Evolutionary conservation across 2,329 filamentous ascomycete genomes (phyloP).

Genomic region (Phaeoacremonium minimum): DNA sequence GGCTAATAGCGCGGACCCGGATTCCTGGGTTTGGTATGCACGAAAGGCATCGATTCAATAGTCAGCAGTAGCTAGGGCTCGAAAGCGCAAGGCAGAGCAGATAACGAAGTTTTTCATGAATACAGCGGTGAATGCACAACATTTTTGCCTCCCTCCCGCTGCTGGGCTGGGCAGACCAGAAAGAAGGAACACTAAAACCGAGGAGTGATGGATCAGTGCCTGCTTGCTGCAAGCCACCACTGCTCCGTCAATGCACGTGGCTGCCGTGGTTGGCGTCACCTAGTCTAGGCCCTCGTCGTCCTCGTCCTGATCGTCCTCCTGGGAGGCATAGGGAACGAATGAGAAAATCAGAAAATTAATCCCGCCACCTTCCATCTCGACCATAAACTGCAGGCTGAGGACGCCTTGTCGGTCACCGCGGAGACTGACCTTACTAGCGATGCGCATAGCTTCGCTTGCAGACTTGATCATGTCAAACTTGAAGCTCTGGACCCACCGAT

Average conservation of each 20-base stretch:
- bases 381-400: slow-evolving; percentile 92
- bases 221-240: not conserved
- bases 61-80: too few relatives aligned
- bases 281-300: slow-evolving; percentile 26
- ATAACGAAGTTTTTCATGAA: too few relatives aligned
- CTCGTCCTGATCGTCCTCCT: slow-evolving; percentile 51
- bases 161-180: too few relatives aligned
- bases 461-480: slow-evolving; percentile 84
- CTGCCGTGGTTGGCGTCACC: not conserved
- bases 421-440: slow-evolving; percentile 88
- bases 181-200: not conserved
- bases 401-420: slow-evolving; percentile 86
- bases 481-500: slow-evolving; percentile 67
- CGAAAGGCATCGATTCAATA: too few relatives aligned
- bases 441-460: slow-evolving; percentile 86
- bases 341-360: slow-evolving; percentile 78
- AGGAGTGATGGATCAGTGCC: not conserved
- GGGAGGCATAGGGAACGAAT: slow-evolving; percentile 68
- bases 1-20: too few relatives aligned
- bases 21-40: too few relatives aligned
- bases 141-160: too few relatives aligned
- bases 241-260: not conserved
- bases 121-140: too few relatives aligned
- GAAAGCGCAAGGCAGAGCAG: too few relatives aligned
- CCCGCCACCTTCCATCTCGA: slow-evolving; percentile 70